Conservation (phyloP, 768 basidiomycete genomes). For the Leccinum subgranulosum region DNA sequence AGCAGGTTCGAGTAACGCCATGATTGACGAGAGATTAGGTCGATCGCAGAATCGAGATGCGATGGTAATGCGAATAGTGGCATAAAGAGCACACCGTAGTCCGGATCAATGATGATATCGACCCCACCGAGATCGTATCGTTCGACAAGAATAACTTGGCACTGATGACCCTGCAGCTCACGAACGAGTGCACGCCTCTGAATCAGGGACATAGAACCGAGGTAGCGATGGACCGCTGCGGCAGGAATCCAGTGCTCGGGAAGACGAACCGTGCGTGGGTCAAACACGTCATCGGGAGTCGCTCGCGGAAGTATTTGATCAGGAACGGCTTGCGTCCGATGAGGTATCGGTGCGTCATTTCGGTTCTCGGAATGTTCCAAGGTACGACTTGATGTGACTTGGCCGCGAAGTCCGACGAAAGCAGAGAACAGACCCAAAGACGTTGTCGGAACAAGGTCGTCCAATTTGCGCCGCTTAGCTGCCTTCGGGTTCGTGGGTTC, state of each 20-base stretch:
- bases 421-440: slow-evolving; percentile 25
- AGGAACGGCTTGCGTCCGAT: slow-evolving; percentile 3
- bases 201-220: slow-evolving; percentile 65
- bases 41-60: slow-evolving; percentile 42
- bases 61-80: slow-evolving; percentile 47
- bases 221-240: slow-evolving; percentile 52
- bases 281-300: slow-evolving; percentile 41
- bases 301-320: slow-evolving; percentile 20
- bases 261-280: slow-evolving; percentile 43
- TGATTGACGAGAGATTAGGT: slow-evolving; percentile 50
- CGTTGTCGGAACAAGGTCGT: slow-evolving; percentile 22
- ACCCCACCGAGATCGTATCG: slow-evolving; percentile 55
- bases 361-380: slow-evolving; percentile 11
- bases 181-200: slow-evolving; percentile 64
- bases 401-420: slow-evolving; percentile 27
- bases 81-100: slow-evolving; percentile 53
- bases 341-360: slow-evolving; percentile 8
- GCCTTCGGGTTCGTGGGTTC: not conserved
- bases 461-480: slow-evolving; percentile 26
- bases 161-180: slow-evolving; percentile 42
- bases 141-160: slow-evolving; percentile 59
- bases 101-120: slow-evolving; percentile 67
- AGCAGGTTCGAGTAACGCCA: slow-evolving; percentile 58
- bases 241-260: slow-evolving; percentile 34
- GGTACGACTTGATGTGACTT: slow-evolving; percentile 3